Conservation (phyloP, 345 rosid species). For the Kernera saxatilis region DNA sequence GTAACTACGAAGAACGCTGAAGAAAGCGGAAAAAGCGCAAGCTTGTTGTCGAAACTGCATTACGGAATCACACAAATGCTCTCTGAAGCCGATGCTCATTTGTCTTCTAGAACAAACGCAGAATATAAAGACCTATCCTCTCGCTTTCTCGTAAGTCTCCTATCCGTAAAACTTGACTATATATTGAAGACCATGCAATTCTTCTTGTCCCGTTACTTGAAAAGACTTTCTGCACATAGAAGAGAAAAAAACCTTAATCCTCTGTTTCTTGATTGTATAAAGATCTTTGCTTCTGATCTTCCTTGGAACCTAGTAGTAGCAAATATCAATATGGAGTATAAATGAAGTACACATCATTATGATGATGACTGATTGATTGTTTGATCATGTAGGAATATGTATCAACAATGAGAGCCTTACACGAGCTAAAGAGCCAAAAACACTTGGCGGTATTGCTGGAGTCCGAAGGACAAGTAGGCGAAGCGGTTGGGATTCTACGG, state of each 20-base stretch:
- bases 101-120: constrained; percentile 29
- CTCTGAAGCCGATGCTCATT: constrained; percentile 41
- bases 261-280: neutral
- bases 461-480: constrained; percentile 38
- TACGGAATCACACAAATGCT: constrained; percentile 52
- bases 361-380: neutral
- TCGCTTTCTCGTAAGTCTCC: constrained; percentile 42
- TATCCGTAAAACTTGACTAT: neutral
- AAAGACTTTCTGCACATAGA: no score
- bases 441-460: constrained; percentile 46
- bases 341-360: neutral
- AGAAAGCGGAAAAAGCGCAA: constrained; percentile 43
- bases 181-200: neutral
- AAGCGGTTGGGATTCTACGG: constrained; percentile 53
- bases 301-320: neutral
- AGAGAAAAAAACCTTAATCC: no score
- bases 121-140: constrained; percentile 53
- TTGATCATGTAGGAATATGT: constrained; percentile 46
- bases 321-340: neutral
- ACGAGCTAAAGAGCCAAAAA: constrained; percentile 58
- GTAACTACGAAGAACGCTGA: constrained; percentile 61
- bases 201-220: neutral
- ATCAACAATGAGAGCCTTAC: constrained; percentile 47
- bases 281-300: neutral
- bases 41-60: constrained; percentile 68